phyloP scores from a whole-genome alignment of 208 protist genomes.

The Crithidia acanthocephali region DNA sequence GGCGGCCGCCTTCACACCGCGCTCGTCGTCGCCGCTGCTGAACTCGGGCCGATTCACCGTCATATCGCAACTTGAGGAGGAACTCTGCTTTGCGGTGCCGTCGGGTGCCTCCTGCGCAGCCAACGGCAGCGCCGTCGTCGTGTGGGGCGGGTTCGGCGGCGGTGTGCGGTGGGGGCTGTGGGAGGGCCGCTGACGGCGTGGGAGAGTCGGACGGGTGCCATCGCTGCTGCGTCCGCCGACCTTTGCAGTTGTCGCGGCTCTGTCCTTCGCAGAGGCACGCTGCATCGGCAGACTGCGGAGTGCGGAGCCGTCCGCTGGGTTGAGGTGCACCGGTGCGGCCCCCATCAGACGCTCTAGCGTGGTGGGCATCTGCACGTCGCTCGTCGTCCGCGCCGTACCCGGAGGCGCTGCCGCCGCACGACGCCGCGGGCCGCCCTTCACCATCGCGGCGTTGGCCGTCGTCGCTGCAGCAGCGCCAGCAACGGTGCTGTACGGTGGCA shows the following conservation, averaged over 20 bases:
- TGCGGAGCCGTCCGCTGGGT: constrained; percentile 42
- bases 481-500: neutral
- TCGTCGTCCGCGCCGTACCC: neutral
- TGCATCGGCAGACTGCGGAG: constrained; percentile 34
- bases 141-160: too few species aligned
- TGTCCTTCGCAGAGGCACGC: neutral
- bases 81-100: constrained; percentile 1
- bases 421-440: neutral
- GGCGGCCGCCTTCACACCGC: neutral
- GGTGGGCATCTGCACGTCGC: neutral
- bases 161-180: neutral
- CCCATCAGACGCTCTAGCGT: constrained; percentile 31
- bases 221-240: neutral
- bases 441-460: too few species aligned
- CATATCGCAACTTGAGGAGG: constrained; percentile 23
- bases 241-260: neutral
- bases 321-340: constrained; percentile 15
- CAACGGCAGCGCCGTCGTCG: neutral
- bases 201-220: neutral
- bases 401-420: constrained; percentile 1
- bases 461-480: neutral
- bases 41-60: constrained; percentile 15
- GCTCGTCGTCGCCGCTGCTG: constrained; percentile 24
- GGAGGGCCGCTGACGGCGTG: neutral
- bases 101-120: neutral